phyloP scores from a whole-genome alignment of 2,329 filamentous ascomycete species.

The Clonostachys byssicola region DNA sequence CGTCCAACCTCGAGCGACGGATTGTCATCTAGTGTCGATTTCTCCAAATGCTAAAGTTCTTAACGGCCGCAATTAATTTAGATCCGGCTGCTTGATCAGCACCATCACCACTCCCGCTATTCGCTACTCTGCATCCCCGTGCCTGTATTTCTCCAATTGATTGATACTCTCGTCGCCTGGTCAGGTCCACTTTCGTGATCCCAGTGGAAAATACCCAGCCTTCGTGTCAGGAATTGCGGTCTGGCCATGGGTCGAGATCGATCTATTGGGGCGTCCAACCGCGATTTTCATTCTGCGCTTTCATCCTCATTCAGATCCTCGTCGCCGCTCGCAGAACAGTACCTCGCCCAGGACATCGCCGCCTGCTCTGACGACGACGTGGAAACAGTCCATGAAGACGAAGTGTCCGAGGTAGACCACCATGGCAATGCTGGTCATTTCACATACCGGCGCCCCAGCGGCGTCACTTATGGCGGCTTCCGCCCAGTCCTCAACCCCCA shows the following conservation, averaged over 20 bases:
- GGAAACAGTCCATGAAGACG: slow-evolving; percentile 15
- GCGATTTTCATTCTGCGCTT: slow-evolving; percentile 12
- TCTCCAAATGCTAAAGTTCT: no score
- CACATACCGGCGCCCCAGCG: slow-evolving; percentile 72
- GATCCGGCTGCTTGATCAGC: no score
- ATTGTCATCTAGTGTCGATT: no score
- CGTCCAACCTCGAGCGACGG: no score
- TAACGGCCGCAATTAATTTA: no score
- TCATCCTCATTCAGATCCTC: slow-evolving; percentile 50
- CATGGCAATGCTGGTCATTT: slow-evolving; percentile 36
- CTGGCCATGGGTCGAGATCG: neutral
- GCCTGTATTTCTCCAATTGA: no score
- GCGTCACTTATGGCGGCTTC: slow-evolving; percentile 68
- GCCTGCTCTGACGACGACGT: slow-evolving; percentile 53
- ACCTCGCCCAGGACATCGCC: slow-evolving; percentile 63
- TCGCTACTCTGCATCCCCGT: no score
- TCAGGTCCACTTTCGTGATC: no score
- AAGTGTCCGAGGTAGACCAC: slow-evolving; percentile 10
- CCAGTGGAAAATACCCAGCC: no score
- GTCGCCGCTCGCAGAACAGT: slow-evolving; percentile 64
- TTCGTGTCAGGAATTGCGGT: no score
- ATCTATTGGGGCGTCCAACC: slow-evolving; percentile 4
- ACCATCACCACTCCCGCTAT: no score
- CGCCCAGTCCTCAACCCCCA: slow-evolving; percentile 65
- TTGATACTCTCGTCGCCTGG: no score